Base-by-base conservation (phyloP, 179 eudicot species). In the Camellia oleifera region DNA sequence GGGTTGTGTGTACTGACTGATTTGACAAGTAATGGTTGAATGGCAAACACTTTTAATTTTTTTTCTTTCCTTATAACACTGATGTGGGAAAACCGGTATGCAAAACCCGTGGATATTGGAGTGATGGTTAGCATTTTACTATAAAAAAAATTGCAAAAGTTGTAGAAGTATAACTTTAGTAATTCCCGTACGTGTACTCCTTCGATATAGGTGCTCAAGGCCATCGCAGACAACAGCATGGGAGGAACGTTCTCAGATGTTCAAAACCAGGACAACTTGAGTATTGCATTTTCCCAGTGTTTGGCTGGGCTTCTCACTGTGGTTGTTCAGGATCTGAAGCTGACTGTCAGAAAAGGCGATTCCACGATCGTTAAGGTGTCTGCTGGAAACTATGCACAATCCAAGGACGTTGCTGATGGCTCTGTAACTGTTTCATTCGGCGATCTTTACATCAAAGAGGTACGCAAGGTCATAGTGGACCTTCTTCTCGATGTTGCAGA, bases 221-320 rank as follows among this genome's bases (percentile, higher is more conserved):
- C 46, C 71, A 26, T 26, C 26, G 26, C 26, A 26, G 26, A 26
- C 26, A 26, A 26, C 26, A 26, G 26, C 26, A 26, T 26, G 26
- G 26, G 26, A 26, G 26, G 26, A 26, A 26, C 26, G 26, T 26
- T 26, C 26, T 26, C 26, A 26, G 26, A 26, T 26, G 26, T 26
- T 26, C 26, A 26, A 26, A 26, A 26, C 26, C 26, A 26, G 26
- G 26, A 26, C 26, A 26, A 26, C 26, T 26, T 26, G 26, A 26
- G 26, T 26, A 26, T 26, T 26, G 26, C 26, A 26, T 26, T 26
- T 26, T 26, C 26, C 26, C 26, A 26, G 1, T 26, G 26, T 26
- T 26, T 26, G 26, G 26, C 26, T 67, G 71, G 71, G 71, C 71
- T 26, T 67, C 71, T 67, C 71, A 26, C 15, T 44, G 71, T 67